A percentile compares a stretch with the other conserved stretches of the same genome.
phyloP scores from a whole-genome alignment of 768 basidiomycete species.

The Sporobolomyces pararoseus region DNA sequence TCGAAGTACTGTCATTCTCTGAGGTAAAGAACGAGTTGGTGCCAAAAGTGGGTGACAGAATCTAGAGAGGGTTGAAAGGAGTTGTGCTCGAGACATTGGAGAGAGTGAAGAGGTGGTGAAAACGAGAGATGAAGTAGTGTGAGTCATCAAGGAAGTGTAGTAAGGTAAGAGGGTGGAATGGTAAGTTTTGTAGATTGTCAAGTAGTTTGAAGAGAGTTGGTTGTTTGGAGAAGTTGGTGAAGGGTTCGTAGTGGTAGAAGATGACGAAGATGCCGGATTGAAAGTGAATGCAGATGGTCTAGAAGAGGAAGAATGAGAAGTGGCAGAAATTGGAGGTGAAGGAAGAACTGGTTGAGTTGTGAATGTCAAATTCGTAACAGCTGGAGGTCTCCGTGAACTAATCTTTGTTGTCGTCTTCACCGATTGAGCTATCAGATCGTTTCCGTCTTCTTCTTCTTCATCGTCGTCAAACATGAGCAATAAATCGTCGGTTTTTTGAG shows the following conservation, averaged over 20 bases:
- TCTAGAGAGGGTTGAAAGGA: slow-evolving; percentile 65
- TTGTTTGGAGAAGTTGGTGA: not conserved
- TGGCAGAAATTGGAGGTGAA: not conserved
- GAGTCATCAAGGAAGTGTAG: slow-evolving; percentile 55
- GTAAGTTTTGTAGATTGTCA: slow-evolving; percentile 44
- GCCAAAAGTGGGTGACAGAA: slow-evolving; percentile 67
- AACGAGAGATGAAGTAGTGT: slow-evolving; percentile 63
- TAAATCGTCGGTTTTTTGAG: slow-evolving; percentile 18
- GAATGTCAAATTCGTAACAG: slow-evolving; percentile 12
- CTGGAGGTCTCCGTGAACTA: not conserved
- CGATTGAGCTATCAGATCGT: not conserved
- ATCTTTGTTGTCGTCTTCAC: not conserved
- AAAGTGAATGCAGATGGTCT: slow-evolving; percentile 15
- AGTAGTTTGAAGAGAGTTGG: slow-evolving; percentile 15
- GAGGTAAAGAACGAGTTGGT: slow-evolving; percentile 66
- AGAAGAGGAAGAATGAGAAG: not conserved
- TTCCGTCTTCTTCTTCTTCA: slow-evolving; percentile 3
- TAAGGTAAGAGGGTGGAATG: slow-evolving; percentile 50
- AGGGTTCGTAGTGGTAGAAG: not conserved
- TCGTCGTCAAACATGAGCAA: slow-evolving; percentile 40
- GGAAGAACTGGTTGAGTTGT: slow-evolving; percentile 5
- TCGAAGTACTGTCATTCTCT: slow-evolving; percentile 53
- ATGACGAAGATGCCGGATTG: too few species aligned
- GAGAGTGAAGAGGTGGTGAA: slow-evolving; percentile 63
- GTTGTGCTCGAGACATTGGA: slow-evolving; percentile 52